phyloP scores from a whole-genome alignment of 2,329 filamentous ascomycete species.

The Aspergillus clavatus region DNA sequence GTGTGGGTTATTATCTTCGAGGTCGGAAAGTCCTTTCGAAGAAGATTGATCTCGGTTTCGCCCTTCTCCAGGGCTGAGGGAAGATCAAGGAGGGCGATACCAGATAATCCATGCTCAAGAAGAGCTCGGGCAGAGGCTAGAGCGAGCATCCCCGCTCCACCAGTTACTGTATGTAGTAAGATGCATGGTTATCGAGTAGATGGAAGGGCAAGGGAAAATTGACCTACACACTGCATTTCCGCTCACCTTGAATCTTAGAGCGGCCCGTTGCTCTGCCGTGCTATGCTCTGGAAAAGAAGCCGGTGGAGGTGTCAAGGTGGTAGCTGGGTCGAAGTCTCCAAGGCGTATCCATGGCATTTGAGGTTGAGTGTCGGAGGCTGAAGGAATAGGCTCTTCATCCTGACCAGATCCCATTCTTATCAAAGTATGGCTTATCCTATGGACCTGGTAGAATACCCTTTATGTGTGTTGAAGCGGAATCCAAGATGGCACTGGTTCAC shows the following conservation, averaged over 20 bases:
- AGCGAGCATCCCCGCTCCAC: conserved; percentile 61
- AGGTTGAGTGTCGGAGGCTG: neutral
- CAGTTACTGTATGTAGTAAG: conserved; percentile 49
- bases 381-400: conserved; percentile 1
- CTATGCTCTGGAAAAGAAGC: conserved; percentile 15
- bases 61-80: conserved; percentile 39
- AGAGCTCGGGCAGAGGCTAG: conserved; percentile 56
- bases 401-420: neutral
- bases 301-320: conserved; percentile 26
- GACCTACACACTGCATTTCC: conserved; percentile 28
- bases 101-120: conserved; percentile 61
- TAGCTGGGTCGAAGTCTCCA: conserved; percentile 13
- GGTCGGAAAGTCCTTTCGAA: conserved; percentile 52
- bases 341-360: conserved; percentile 23
- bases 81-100: conserved; percentile 58
- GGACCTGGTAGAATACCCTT: too few species aligned
- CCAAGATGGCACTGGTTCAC: too few species aligned
- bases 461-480: too few species aligned
- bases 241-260: conserved; percentile 25
- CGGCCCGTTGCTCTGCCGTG: conserved; percentile 23
- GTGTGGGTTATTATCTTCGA: conserved; percentile 48
- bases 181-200: neutral
- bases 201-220: neutral
- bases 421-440: too few species aligned
- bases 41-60: conserved; percentile 38